Evolutionary conservation across 495 filamentous ascomycete species (phyloP), one percentile per base, ranked within the genome.

Genomic region (Xylaria bambusicola): DNA sequence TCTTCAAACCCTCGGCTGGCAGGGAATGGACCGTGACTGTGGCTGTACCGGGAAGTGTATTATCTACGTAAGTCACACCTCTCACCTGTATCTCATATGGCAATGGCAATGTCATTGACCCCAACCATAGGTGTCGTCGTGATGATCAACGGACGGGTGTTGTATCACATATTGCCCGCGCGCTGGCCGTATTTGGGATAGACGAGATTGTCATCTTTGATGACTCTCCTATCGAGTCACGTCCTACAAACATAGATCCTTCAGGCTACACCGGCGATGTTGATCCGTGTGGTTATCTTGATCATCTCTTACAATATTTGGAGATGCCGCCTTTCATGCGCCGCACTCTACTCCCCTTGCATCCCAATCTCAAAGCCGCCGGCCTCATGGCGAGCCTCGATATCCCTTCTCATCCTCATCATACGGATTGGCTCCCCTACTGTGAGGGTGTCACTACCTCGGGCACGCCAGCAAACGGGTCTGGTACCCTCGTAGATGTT

Each of bases 181-280:
- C 87, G 13, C 73, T 85, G 7, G 84, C 88, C 23, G 86, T 92
- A 57, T 92, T 91, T 67, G 86, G 81, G 60, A 82, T 92, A 52
- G 90, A 93, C 64, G 90, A 93, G 70, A 77, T 93, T 26, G 77
- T 92, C 44, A 70, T 92, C 54, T 92, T 86, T 68, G 82, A 90
- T 47, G 89, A 92, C 68, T 76, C 71, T 38, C 77, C 71, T 0
- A 23, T 63, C 13, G 66, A 73, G 31, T 67, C 72, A 20, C 77
- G 74, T 41, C 65, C 73, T 31, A 46, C 60, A 15, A 71, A 78
- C 27, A 71, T 76, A 21, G 73, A 80, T 38, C 67, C 74, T 15
- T 74, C 77, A 6, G 73, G 74, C 21, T 88, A 88, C 63, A 89
- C 86, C 0, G 87, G 84, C 50, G 84, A 80, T 52, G 70, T 79